Conservation (phyloP, 352 stramenopile genomes). For the Globisporangium apiculatum region DNA sequence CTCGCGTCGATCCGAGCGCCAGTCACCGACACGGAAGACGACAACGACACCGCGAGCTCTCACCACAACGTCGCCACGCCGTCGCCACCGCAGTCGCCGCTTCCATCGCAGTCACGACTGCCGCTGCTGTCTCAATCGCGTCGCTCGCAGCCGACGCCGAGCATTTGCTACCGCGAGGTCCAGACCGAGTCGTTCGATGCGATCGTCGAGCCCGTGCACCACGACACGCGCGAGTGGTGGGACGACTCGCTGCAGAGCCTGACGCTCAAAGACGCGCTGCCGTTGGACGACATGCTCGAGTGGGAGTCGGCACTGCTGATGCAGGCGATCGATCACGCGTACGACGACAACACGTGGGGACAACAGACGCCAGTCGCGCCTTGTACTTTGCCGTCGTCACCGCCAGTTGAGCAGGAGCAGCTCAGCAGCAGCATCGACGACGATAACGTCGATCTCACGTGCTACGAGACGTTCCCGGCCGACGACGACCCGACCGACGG, state of each 20-base stretch:
- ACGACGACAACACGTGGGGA: constrained; percentile 7
- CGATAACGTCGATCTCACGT: constrained; percentile 19
- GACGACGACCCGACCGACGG: constrained; percentile 6
- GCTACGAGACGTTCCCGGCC: constrained; percentile 19
- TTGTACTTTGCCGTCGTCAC: too few relatives aligned
- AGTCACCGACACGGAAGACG: not conserved
- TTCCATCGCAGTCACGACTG: too few relatives aligned
- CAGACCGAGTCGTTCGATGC: not conserved
- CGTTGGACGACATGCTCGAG: constrained; percentile 29
- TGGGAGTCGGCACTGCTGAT: constrained; percentile 29
- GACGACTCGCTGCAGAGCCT: constrained; percentile 40
- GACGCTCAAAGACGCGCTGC: constrained; percentile 27
- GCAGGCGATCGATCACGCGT: not conserved
- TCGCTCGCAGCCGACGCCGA: not conserved
- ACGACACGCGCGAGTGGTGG: constrained; percentile 23
- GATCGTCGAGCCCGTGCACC: constrained; percentile 10
- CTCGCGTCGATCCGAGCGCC: constrained; percentile 1
- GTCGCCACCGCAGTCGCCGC: not conserved
- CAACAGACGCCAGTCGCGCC: not conserved
- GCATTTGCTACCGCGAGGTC: constrained; percentile 12
- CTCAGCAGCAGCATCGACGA: not conserved
- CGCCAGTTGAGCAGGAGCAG: not conserved
- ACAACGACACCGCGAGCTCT: not conserved
- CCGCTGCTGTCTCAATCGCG: not conserved
- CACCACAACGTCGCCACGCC: not conserved